Conservation (phyloP, 371 early-diverging fungal species). For the Haplosporangium sp. region DNA sequence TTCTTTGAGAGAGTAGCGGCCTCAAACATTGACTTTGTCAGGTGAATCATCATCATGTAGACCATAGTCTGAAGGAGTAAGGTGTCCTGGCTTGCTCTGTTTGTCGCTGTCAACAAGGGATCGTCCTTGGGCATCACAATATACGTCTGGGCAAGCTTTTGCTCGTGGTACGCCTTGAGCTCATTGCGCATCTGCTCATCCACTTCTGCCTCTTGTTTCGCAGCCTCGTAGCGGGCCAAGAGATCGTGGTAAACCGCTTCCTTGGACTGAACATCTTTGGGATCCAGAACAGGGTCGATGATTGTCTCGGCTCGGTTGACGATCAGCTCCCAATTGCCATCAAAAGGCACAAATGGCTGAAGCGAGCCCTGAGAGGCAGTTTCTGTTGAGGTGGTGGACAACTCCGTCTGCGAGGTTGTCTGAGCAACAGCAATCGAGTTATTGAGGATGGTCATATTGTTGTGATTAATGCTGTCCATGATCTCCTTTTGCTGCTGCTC, state of each 20-base stretch:
- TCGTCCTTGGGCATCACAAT: conserved; percentile 41
- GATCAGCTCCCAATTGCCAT: conserved; percentile 45
- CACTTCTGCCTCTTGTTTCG: conserved; percentile 22
- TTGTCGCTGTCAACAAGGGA: conserved; percentile 1
- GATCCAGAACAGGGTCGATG: conserved; percentile 24
- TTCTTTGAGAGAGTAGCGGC: conserved; percentile 43
- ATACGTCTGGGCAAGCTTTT: conserved; percentile 32
- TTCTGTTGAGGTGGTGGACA: neutral
- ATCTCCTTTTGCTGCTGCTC: conserved; percentile 46
- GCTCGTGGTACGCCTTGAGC: conserved; percentile 36
- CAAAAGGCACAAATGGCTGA: conserved; percentile 45
- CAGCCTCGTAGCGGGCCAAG: conserved; percentile 31
- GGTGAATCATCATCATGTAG: conserved; percentile 53
- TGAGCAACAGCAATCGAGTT: conserved; percentile 19
- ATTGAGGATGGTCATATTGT: conserved; percentile 53
- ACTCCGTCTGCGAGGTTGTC: conserved; percentile 4
- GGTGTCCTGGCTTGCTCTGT: conserved; percentile 18
- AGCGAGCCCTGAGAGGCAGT: conserved; percentile 18
- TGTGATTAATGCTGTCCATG: conserved; percentile 45
- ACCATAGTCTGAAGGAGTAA: conserved; percentile 43
- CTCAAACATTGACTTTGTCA: conserved; percentile 37
- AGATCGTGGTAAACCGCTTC: conserved; percentile 19
- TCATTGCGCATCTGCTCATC: conserved; percentile 47
- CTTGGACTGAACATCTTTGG: conserved; percentile 33
- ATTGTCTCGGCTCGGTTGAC: conserved; percentile 46